Conservation (phyloP, 192 early-diverging fungal species). For the Entophlyctis luteolus region DNA sequence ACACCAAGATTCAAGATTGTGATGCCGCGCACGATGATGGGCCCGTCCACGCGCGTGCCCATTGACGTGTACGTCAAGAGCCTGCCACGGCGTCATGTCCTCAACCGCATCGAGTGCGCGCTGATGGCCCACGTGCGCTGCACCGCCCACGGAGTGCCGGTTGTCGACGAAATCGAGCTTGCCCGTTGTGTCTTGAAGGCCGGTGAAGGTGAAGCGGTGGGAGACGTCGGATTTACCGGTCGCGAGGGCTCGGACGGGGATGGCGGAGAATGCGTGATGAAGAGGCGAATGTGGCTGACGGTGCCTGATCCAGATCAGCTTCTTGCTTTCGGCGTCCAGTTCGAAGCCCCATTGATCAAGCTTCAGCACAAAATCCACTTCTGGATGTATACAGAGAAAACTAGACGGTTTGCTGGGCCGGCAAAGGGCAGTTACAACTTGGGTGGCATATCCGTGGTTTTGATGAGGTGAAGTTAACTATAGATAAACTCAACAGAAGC, state of each 20-base stretch:
- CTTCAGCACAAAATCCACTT: slow-evolving; percentile 4
- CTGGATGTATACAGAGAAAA: slow-evolving; percentile 5
- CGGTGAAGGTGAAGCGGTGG: neutral
- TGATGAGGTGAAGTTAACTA: neutral
- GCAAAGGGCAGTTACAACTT: neutral
- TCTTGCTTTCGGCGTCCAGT: neutral
- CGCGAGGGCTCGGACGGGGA: neutral
- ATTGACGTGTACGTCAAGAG: slow-evolving; percentile 9
- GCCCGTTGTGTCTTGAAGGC: neutral
- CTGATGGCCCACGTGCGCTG: neutral
- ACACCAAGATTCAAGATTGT: slow-evolving; percentile 12
- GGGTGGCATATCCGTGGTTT: slow-evolving; percentile 10
- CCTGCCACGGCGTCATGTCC: neutral
- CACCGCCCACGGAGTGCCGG: neutral
- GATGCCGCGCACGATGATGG: slow-evolving; percentile 18
- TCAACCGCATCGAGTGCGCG: neutral
- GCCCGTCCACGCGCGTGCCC: slow-evolving; percentile 8
- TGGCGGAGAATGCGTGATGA: slow-evolving; percentile 3
- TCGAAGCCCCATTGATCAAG: slow-evolving; percentile 4
- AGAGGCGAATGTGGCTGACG: slow-evolving; percentile 13
- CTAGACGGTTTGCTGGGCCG: neutral
- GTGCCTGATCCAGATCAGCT: slow-evolving; percentile 7
- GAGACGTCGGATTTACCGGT: neutral
- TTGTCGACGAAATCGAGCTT: neutral
- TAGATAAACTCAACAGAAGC: too few relatives aligned